Evolutionary conservation across 345 rosid genomes (phyloP).

Genomic region (Nephelium lappaceum): DNA sequence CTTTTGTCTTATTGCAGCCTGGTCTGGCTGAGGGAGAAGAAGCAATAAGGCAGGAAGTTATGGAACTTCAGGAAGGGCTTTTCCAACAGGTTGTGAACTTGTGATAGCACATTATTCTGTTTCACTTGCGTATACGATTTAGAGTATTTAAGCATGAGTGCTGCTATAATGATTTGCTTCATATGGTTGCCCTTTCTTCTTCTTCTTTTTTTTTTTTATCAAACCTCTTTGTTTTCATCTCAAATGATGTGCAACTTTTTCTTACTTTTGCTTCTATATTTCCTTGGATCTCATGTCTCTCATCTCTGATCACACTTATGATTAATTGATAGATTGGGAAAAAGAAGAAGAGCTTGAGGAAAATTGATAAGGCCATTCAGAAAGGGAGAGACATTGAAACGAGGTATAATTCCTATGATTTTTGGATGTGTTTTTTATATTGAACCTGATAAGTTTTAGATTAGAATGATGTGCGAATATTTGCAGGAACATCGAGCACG

Average conservation of each 20-base stretch:
- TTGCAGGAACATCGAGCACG: constrained; percentile 73
- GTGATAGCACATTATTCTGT: neutral
- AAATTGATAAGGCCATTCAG: constrained; percentile 57
- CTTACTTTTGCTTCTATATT: neutral
- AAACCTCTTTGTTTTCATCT: neutral
- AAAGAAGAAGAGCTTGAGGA: constrained; percentile 65
- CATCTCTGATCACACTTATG: constrained; percentile 16
- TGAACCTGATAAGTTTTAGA: constrained; percentile 14
- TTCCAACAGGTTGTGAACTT: constrained; percentile 84
- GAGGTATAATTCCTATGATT: constrained; percentile 48
- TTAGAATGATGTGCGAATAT: constrained; percentile 23
- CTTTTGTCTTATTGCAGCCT: constrained; percentile 58
- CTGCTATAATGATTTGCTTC: neutral
- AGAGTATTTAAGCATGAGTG: constrained; percentile 1
- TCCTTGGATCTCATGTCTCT: neutral
- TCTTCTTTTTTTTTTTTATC: neutral
- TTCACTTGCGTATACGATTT: neutral
- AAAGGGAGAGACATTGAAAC: constrained; percentile 56
- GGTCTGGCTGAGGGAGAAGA: constrained; percentile 81
- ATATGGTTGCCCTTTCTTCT: neutral
- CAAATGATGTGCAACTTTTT: neutral
- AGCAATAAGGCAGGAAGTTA: constrained; percentile 60
- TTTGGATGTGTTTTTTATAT: constrained; percentile 18
- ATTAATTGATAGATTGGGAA: constrained; percentile 51
- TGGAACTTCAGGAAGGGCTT: constrained; percentile 69